These are phyloP conservation scores for Eremochloa ophiuroides DNA, from an alignment of 176 grass and related monocot genomes.

Conservation along the genomic window DNA sequence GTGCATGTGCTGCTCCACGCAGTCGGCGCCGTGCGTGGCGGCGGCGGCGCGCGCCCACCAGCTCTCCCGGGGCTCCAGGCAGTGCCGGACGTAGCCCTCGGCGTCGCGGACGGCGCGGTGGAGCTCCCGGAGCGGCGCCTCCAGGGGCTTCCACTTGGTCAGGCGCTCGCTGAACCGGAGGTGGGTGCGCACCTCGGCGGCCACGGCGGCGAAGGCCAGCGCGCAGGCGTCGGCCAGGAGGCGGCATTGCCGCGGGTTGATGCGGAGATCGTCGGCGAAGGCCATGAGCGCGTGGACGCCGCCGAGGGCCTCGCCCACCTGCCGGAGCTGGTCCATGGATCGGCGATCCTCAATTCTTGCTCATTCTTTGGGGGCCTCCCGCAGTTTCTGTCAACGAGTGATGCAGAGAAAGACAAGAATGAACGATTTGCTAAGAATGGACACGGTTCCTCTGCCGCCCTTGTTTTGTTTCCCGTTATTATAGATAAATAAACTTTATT, in stretches of 20 bases:
- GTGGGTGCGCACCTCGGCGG: slow-evolving; percentile 44
- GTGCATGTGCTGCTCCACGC: slow-evolving; percentile 72
- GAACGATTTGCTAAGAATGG: slow-evolving; percentile 16
- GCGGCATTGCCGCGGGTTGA: slow-evolving; percentile 79
- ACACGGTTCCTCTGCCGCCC: not conserved
- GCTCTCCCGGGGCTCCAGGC: slow-evolving; percentile 48
- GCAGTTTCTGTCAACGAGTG: not conserved
- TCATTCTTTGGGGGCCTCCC: not conserved
- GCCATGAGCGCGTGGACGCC: slow-evolving; percentile 65
- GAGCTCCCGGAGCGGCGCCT: slow-evolving; percentile 65
- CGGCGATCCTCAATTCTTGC: slow-evolving; percentile 18
- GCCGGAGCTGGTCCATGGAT: slow-evolving; percentile 82
- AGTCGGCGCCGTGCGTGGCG: slow-evolving; percentile 43
- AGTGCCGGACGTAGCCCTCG: slow-evolving; percentile 54
- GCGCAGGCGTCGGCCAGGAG: slow-evolving; percentile 63
- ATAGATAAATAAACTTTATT: too few species aligned
- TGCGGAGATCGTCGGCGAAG: slow-evolving; percentile 67
- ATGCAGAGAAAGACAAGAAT: not conserved
- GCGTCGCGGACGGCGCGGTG: slow-evolving; percentile 68
- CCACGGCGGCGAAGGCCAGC: slow-evolving; percentile 59
- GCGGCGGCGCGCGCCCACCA: slow-evolving; percentile 74
- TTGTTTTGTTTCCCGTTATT: too few species aligned
- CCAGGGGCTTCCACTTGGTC: slow-evolving; percentile 70
- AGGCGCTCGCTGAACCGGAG: slow-evolving; percentile 63
- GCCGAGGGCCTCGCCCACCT: slow-evolving; percentile 74